Conservation (phyloP, 352 stramenopile species). For the Blastocystis sp. region DNA sequence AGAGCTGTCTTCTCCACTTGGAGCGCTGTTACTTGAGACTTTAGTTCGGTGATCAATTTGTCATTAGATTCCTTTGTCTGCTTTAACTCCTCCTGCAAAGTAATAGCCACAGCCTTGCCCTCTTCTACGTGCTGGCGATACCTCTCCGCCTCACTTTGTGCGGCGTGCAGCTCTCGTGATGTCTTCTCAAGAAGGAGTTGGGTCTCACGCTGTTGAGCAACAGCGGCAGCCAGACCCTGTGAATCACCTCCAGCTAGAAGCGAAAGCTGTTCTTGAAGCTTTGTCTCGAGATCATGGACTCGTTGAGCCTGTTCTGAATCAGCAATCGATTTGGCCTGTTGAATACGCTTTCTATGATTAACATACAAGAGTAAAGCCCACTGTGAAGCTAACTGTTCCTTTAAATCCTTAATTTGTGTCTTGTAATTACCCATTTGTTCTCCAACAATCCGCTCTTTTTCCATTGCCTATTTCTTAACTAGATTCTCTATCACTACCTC, state of each 20-base stretch:
- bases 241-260: background rate
- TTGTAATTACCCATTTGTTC: constrained; percentile 43
- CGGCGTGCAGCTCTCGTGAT: background rate
- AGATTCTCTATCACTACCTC: background rate
- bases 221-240: background rate
- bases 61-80: background rate
- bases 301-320: constrained; percentile 1
- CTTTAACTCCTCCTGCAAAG: constrained; percentile 25
- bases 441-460: constrained; percentile 15
- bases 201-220: constrained; percentile 10
- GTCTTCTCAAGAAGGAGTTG: background rate
- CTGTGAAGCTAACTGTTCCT: background rate
- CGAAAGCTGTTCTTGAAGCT: constrained; percentile 3
- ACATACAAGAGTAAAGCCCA: background rate
- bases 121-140: constrained; percentile 1
- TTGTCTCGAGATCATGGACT: constrained; percentile 13
- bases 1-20: constrained; percentile 2
- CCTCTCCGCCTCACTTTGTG: background rate
- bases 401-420: constrained; percentile 10
- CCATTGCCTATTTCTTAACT: background rate
- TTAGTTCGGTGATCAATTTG: background rate
- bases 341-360: background rate
- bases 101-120: background rate
- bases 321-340: background rate
- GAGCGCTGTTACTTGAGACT: background rate